Percentiles rank a stretch among this genome's conserved stretches.
These are phyloP conservation scores for Dendrobium nobile DNA, from an alignment of 106 monocot genomes.

Conservation along the genomic window DNA sequence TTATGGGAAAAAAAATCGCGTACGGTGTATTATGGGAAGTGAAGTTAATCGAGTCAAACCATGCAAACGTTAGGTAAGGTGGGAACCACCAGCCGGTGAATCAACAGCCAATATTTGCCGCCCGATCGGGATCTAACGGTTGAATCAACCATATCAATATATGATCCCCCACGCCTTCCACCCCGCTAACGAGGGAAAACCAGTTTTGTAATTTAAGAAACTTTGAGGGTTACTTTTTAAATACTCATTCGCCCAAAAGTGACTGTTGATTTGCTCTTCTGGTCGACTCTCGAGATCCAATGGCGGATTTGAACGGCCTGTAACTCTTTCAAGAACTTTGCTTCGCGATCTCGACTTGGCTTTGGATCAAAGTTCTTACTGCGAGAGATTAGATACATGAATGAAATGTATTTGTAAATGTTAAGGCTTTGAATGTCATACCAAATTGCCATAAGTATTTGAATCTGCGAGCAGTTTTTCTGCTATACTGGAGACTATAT, in stretches of 20 bases:
- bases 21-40: too few relatives aligned
- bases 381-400: not conserved
- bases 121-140: not conserved
- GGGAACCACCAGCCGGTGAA: not conserved
- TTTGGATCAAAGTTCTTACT: not conserved
- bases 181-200: not conserved
- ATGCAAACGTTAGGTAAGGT: too few relatives aligned
- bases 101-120: not conserved
- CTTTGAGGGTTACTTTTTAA: not conserved
- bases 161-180: not conserved
- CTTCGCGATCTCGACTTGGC: not conserved
- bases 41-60: too few relatives aligned
- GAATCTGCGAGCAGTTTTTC: not conserved
- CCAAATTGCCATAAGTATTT: not conserved
- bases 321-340: not conserved
- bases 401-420: not conserved
- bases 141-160: not conserved
- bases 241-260: not conserved
- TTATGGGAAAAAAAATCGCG: too few relatives aligned
- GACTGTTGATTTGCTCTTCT: not conserved
- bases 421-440: not conserved
- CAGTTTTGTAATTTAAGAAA: not conserved
- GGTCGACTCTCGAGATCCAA: not conserved
- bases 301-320: not conserved
- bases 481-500: not conserved